Conservation (phyloP, 176 grass and related monocot species). For the Cenchrus fungigraminus region DNA sequence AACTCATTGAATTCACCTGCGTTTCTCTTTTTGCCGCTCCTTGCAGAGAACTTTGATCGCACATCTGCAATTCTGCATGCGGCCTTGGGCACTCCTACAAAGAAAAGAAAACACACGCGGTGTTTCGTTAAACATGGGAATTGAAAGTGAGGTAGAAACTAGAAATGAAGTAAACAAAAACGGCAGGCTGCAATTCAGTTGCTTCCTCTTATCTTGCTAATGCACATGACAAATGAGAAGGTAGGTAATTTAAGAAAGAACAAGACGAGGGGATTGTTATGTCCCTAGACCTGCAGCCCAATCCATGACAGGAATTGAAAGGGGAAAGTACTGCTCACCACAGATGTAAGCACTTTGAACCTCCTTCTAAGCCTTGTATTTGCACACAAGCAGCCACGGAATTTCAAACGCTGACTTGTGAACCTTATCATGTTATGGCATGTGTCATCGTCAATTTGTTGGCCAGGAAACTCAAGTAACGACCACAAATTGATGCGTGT, state of each 20-base stretch:
- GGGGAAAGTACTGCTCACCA: background rate
- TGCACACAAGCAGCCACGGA: background rate
- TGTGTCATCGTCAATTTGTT: constrained; percentile 25
- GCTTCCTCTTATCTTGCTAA: background rate
- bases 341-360: background rate
- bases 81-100: too few species aligned
- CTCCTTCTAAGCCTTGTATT: background rate
- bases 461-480: constrained; percentile 1
- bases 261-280: background rate
- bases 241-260: background rate
- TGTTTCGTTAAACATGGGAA: background rate
- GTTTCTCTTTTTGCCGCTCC: too few species aligned
- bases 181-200: background rate
- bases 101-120: too few species aligned
- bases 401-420: background rate
- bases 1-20: too few species aligned
- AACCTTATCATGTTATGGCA: background rate
- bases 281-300: too few species aligned
- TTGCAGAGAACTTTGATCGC: too few species aligned
- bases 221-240: background rate
- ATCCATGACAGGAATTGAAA: background rate
- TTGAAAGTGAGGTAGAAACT: background rate
- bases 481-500: constrained; percentile 14
- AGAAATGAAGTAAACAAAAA: background rate
- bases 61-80: too few species aligned